Evolutionary conservation across 495 filamentous ascomycete species (phyloP), one percentile per base, ranked within the genome.

Genomic region (Acidomyces sp.): DNA sequence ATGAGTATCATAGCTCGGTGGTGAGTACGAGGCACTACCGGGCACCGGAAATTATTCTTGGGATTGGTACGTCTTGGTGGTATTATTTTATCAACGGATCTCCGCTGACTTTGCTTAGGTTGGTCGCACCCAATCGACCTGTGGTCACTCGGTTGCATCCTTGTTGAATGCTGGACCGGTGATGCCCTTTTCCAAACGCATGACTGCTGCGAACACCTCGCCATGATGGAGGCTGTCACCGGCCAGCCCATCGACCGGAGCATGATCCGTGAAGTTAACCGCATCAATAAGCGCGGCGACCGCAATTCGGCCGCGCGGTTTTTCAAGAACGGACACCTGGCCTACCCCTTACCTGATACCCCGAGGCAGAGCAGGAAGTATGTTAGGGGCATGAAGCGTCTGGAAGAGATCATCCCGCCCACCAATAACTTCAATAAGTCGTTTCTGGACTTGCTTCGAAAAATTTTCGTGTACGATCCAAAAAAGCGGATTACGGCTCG

Each of bases 61-160:
- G 92, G 10, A 68, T 96, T 2, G 92, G 48, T 51, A 33, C 16
- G 43, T 41, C 30, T 4, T 11, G 34, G 4, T 15, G 3, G 6
- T 7, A 5, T 9, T n/a, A 7, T 2, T 30, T 5, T 26, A 10
- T 10, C 12, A 31, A 32, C 9, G 28, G 33, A 15, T 42, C 22
- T 17, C 20, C 9, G 29, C 28, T 41, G 37, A 29, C 37, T 26
- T 7, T 6, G 16, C 18, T 9, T 2, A 51, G 48, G 92, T 12
- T 97, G 90, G 92, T 95, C 85, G 43, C 95, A 81, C 57, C 88
- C 90, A 0, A 96, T 92, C 55, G 90, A 97, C 54, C 87, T 97
- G 32, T 97, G 90, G 92, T 96, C 88, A 65, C 95, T 97, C 36
- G 92, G 92, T 5, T 97, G 90, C 52, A 97, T 97, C 46, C 63